Conservation (phyloP, 2,329 filamentous ascomycete species). For the Nemania bipapillata region DNA sequence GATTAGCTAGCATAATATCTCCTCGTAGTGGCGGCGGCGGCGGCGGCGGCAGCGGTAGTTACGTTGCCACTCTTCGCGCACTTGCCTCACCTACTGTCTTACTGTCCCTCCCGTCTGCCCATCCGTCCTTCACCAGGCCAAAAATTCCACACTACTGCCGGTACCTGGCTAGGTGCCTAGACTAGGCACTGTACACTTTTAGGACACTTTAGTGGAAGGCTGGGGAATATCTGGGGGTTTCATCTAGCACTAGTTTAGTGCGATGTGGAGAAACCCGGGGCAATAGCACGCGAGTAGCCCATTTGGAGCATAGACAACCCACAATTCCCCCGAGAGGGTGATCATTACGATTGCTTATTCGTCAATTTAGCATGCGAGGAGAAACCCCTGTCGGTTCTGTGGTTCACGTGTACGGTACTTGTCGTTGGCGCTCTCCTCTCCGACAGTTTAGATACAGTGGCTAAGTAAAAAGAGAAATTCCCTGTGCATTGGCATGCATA, state of each 20-base stretch:
- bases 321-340: conserved; percentile 23
- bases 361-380: background rate
- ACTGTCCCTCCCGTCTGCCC: background rate
- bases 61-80: too few species aligned
- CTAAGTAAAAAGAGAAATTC: too few species aligned
- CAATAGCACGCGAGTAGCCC: background rate
- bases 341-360: background rate
- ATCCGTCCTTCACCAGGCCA: background rate
- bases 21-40: background rate
- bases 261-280: conserved; percentile 31
- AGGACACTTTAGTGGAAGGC: background rate
- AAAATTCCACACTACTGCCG: background rate
- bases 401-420: conserved; percentile 1
- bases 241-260: conserved; percentile 7
- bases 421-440: background rate
- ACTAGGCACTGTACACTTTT: background rate
- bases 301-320: conserved; percentile 25
- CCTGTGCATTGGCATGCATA: too few species aligned
- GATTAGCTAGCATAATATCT: background rate
- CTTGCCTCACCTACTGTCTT: too few species aligned
- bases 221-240: conserved; percentile 11
- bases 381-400: background rate
- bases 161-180: too few species aligned
- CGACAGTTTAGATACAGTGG: too few species aligned
- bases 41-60: too few species aligned